Percentiles rank a stretch among this genome's conserved stretches.
Conservation (phyloP, 2,329 filamentous ascomycete species). For the Claviceps arundinis region DNA sequence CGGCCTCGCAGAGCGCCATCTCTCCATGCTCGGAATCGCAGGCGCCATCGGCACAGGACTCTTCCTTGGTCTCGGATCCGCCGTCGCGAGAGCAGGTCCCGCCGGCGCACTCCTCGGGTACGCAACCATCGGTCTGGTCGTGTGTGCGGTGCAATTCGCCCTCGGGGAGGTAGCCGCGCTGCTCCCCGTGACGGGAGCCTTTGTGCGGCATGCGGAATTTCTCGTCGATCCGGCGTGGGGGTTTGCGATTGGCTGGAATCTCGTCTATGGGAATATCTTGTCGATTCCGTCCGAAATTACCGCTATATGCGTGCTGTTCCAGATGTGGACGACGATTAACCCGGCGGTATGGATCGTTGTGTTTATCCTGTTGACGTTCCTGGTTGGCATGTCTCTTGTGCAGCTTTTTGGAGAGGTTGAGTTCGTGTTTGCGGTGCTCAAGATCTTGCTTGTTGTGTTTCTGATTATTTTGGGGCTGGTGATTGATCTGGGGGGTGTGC, state of each 20-base stretch:
- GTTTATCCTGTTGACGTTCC: conserved; percentile 39
- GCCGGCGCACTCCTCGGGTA: conserved; percentile 38
- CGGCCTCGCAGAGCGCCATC: conserved; percentile 27
- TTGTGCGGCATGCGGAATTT: conserved; percentile 46
- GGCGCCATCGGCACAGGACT: conserved; percentile 48
- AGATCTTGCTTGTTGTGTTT: conserved; percentile 48
- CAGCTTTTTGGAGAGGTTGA: conserved; percentile 48
- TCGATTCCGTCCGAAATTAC: conserved; percentile 48
- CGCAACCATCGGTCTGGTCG: conserved; percentile 40
- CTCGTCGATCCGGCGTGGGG: conserved; percentile 49
- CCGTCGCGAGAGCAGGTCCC: conserved; percentile 37
- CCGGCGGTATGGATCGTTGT: conserved; percentile 34
- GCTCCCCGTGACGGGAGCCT: conserved; percentile 48
- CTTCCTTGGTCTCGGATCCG: conserved; percentile 43
- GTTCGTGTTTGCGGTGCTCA: conserved; percentile 37
- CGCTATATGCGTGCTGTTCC: conserved; percentile 47
- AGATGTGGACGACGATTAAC: conserved; percentile 49
- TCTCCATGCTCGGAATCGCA: conserved; percentile 50
- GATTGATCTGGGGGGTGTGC: conserved; percentile 48
- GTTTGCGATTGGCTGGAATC: conserved; percentile 40
- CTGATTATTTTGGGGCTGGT: conserved; percentile 49
- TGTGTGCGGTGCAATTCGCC: conserved; percentile 44
- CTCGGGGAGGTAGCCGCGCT: conserved; percentile 47
- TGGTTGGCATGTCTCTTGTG: conserved; percentile 44
- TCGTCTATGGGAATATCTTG: conserved; percentile 41